phyloP scores from a whole-genome alignment of 148 eudicot genomes.

The Rhododendron kiyosumense region DNA sequence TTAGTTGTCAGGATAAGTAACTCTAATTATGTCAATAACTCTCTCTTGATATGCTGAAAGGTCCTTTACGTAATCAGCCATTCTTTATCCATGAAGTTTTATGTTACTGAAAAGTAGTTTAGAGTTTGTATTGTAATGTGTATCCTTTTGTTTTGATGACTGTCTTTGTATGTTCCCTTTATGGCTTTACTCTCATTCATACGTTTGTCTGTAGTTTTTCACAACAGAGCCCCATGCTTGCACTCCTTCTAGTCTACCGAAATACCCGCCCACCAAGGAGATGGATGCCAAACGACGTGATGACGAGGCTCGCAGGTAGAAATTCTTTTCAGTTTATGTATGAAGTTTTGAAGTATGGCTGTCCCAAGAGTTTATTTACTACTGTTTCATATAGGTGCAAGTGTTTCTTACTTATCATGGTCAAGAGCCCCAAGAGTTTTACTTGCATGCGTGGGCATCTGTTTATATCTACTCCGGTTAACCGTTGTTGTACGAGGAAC shows the following conservation, averaged over 20 bases:
- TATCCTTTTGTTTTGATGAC: neutral
- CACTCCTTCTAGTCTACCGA: conserved; percentile 85
- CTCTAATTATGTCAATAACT: neutral
- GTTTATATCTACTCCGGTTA: conserved; percentile 1
- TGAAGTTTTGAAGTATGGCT: neutral
- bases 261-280: conserved; percentile 90
- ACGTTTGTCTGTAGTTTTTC: conserved; percentile 54
- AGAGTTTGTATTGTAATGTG: neutral
- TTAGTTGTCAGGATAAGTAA: neutral
- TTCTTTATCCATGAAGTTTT: neutral
- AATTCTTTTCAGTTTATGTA: neutral
- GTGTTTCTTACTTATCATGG: neutral
- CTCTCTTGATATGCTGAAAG: neutral
- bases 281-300: conserved; percentile 96
- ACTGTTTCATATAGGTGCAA: neutral
- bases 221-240: conserved; percentile 80
- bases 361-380: neutral
- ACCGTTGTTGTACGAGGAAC: neutral
- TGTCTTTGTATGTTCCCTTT: neutral
- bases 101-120: neutral
- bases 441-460: neutral
- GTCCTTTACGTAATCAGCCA: neutral
- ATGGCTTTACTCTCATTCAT: neutral
- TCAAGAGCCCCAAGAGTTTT: neutral
- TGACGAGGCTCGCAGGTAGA: conserved; percentile 83